Evolutionary conservation across 768 basidiomycete genomes (phyloP), one percentile per base, ranked within the genome.

Genomic region (Leccinum boreale): DNA sequence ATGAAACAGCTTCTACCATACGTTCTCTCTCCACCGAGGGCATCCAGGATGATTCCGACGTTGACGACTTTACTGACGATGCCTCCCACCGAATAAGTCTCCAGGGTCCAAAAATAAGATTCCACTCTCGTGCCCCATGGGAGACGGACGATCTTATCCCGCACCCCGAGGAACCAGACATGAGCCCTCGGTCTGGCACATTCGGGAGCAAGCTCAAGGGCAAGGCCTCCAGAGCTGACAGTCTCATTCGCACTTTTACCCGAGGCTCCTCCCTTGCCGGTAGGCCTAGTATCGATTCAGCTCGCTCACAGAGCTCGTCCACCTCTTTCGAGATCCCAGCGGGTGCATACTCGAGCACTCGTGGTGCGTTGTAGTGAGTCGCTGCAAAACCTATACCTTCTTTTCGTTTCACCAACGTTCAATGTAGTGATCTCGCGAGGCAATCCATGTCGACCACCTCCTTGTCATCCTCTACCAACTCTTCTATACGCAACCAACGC

Each of bases 41-140:
- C 26, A 50, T 70, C 46, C 74, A 70, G 49, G 74, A 79, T 49
- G 74, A 77, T 23, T 69, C 68, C 19, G 68, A 67, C 23, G 24
- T 57, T 2, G 73, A 74, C 49, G 76, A 75, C 44, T 76, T 76
- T 47, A 78, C 80, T 52, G 75, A 81, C 36, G 77, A 78, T 9
- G 64, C 75, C 36, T 72, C 78, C 2, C 70, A 78, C 58, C 79
- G 85, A 53, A 82, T 91, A 72, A 90, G 87, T 65, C 74, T 86
- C 50, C 82, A 87, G 33, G 91, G 91, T n/a, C 90, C 90, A 29
- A 90, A 84, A 72, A 89, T 92, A 81, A 84, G 85, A 52, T 84
- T 90, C 67, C 88, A 90, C 71, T 89, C 87, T 60, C 86, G 81
- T 24, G 87, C 90, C 17, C 90, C 90, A 42, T 93, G 90, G 90